phyloP scores from a whole-genome alignment of 2,329 filamentous ascomycete genomes.

The Fusarium sp. region DNA sequence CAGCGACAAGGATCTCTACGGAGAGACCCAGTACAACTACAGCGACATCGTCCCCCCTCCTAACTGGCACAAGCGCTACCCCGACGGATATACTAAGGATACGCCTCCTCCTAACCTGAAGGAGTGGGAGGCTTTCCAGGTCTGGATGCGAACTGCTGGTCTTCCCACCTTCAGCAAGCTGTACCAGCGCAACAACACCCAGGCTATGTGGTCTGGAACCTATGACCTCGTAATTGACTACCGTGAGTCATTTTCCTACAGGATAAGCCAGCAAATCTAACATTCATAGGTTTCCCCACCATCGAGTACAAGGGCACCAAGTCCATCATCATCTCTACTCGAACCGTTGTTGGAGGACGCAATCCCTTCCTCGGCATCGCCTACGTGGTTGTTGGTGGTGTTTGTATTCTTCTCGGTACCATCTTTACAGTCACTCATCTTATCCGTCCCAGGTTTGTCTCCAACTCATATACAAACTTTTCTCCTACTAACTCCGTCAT shows the following conservation, averaged over 20 bases:
- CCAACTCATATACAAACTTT: background rate
- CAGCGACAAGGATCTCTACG: conserved; percentile 85
- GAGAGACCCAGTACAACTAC: conserved; percentile 72
- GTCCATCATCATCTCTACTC: conserved; percentile 87
- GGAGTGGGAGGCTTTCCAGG: conserved; percentile 86
- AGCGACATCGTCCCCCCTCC: conserved; percentile 81
- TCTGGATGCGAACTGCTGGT: conserved; percentile 98
- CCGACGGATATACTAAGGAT: conserved; percentile 73
- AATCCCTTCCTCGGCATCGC: conserved; percentile 97
- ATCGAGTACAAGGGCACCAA: conserved; percentile 86
- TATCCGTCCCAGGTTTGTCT: conserved; percentile 83
- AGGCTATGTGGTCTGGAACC: conserved; percentile 73
- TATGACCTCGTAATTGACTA: conserved; percentile 83
- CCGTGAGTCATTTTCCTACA: conserved; percentile 66
- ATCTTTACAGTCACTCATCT: conserved; percentile 92
- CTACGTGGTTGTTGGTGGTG: conserved; percentile 91
- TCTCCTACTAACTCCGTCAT: background rate
- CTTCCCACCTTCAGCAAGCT: conserved; percentile 96
- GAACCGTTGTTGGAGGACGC: conserved; percentile 92
- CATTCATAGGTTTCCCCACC: conserved; percentile 78
- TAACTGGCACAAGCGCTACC: conserved; percentile 82
- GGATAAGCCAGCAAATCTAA: conserved; percentile 13
- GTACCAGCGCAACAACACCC: conserved; percentile 81
- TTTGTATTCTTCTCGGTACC: conserved; percentile 89
- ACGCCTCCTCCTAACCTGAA: conserved; percentile 78